A percentile compares a stretch with the other conserved stretches of the same genome.
These are phyloP conservation scores for Aspergillus bridgeri DNA, from an alignment of 495 filamentous ascomycete genomes.

Conservation along the genomic window DNA sequence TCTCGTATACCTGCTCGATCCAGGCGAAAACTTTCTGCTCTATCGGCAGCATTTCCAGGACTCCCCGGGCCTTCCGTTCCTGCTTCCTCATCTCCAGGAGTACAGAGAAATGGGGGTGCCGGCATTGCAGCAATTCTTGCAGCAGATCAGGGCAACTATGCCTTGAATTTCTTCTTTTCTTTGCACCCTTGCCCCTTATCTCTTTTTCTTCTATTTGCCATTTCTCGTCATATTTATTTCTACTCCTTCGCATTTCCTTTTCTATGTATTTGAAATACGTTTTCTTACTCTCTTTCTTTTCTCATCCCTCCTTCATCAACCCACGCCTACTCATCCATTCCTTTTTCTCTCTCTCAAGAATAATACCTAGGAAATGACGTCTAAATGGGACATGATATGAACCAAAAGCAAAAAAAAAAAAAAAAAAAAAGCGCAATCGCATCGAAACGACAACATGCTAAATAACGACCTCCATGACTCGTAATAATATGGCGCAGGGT, in stretches of 20 bases:
- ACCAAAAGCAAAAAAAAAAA: no score
- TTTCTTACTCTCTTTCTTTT: neutral
- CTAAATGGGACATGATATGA: neutral
- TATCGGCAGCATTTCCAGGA: constrained; percentile 35
- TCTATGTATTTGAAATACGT: neutral
- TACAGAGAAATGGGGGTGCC: constrained; percentile 29
- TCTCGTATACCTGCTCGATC: constrained; percentile 22
- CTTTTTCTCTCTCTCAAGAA: no score
- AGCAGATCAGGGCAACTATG: constrained; percentile 16
- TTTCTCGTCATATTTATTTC: no score
- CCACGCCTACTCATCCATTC: no score
- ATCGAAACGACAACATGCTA: no score
- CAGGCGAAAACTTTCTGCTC: constrained; percentile 30
- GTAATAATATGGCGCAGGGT: no score
- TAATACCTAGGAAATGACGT: no score
- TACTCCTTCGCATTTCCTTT: neutral
- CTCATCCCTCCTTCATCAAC: neutral
- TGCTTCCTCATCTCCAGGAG: constrained; percentile 39
- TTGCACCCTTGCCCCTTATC: neutral
- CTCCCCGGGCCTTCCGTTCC: constrained; percentile 38
- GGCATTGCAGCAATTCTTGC: constrained; percentile 31
- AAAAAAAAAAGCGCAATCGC: neutral
- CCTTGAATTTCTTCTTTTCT: neutral
- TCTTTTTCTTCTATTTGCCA: constrained; percentile 2
- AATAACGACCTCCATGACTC: no score